Percentiles rank a stretch among this genome's conserved stretches.
phyloP scores from a whole-genome alignment of 2,329 filamentous ascomycete species.

The Trichoderma sp. region DNA sequence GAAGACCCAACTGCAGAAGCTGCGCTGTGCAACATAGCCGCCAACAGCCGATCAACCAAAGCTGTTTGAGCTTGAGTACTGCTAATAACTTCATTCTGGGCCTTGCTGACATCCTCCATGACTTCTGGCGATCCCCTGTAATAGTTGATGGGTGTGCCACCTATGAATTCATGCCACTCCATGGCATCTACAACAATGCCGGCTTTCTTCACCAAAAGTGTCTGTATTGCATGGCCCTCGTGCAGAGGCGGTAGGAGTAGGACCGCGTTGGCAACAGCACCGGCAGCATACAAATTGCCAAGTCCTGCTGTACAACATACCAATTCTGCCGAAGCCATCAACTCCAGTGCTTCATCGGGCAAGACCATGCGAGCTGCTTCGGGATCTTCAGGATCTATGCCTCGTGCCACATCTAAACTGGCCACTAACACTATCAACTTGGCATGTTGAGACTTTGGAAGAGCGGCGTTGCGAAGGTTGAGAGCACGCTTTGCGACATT shows the following conservation, averaged over 20 bases:
- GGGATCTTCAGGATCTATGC: neutral
- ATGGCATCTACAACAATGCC: neutral
- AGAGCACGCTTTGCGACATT: neutral
- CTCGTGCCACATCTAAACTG: neutral
- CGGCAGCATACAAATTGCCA: conserved; percentile 1
- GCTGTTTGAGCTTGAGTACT: neutral
- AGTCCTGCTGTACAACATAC: conserved; percentile 9
- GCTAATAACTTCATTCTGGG: neutral
- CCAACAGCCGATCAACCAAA: neutral
- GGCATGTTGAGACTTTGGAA: neutral
- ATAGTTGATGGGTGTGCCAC: neutral
- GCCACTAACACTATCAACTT: conserved; percentile 1
- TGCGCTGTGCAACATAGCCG: neutral
- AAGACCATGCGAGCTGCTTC: conserved; percentile 1
- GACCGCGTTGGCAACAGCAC: neutral
- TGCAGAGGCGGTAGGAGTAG: neutral
- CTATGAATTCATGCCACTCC: conserved; percentile 5
- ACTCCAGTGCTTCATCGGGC: neutral
- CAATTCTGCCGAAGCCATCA: neutral
- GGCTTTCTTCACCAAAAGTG: neutral
- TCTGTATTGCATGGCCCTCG: neutral
- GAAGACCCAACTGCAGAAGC: neutral
- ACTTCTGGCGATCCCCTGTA: neutral
- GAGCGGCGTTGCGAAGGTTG: neutral
- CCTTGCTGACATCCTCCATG: neutral